Conservation (phyloP, 305 asterid genomes). For the Fraxinus nigra region DNA sequence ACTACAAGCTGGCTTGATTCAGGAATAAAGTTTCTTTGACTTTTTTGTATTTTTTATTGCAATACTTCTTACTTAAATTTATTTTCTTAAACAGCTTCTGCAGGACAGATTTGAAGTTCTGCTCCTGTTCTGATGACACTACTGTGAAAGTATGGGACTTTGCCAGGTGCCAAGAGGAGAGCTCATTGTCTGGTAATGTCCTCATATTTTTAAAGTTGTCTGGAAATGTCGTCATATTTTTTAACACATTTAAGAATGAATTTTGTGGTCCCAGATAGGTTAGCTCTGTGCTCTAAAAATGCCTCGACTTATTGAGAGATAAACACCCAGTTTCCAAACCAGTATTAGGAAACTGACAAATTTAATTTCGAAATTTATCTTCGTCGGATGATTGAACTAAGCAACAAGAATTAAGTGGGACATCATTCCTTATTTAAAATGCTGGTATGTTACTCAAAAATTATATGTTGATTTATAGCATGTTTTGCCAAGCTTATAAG, state of each 20-base stretch:
- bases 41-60: not conserved
- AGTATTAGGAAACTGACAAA: slow-evolving; percentile 2
- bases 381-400: not conserved
- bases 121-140: slow-evolving; percentile 99
- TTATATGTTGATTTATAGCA: not conserved
- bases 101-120: slow-evolving; percentile 94
- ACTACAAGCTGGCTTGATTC: slow-evolving; percentile 1
- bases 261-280: slow-evolving; percentile 11
- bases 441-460: not conserved
- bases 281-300: slow-evolving; percentile 4
- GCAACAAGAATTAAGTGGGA: not conserved
- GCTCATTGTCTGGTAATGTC: slow-evolving; percentile 94
- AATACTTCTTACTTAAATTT: not conserved
- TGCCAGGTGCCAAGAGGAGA: slow-evolving; percentile 97
- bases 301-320: slow-evolving; percentile 1
- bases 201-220: slow-evolving; percentile 46
- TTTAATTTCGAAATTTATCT: not conserved
- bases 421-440: not conserved
- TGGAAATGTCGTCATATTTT: slow-evolving; percentile 74
- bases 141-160: slow-evolving; percentile 99
- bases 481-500: not conserved
- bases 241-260: slow-evolving; percentile 16
- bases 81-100: slow-evolving; percentile 65
- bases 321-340: not conserved
- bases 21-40: slow-evolving; percentile 1